Conservation (phyloP, 257 asterid genomes). For the Plectranthus barbatus region DNA sequence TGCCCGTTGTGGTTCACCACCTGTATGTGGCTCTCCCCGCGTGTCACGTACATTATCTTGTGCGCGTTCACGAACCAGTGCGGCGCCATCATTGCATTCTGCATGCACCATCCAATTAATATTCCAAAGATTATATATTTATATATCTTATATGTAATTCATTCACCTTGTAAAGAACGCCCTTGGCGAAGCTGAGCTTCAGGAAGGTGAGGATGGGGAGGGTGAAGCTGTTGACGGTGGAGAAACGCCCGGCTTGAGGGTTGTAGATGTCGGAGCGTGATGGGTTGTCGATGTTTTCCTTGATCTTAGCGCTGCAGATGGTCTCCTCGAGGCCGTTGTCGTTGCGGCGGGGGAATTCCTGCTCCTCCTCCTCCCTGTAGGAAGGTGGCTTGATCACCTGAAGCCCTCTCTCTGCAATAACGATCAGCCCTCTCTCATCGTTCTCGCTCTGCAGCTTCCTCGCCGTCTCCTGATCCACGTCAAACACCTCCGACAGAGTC, state of each 20-base stretch:
- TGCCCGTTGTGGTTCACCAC: conserved; percentile 44
- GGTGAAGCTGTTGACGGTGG: conserved; percentile 45
- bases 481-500: conserved; percentile 28
- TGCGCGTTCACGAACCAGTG: conserved; percentile 60
- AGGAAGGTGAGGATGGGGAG: conserved; percentile 55
- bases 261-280: conserved; percentile 57
- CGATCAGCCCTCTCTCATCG: conserved; percentile 34
- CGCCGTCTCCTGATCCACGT: conserved; percentile 30
- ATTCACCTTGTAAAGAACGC: conserved; percentile 54
- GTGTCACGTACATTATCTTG: conserved; percentile 37
- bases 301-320: conserved; percentile 38
- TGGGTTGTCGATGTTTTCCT: conserved; percentile 38
- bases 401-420: conserved; percentile 26
- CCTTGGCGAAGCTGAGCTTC: conserved; percentile 53
- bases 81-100: conserved; percentile 68
- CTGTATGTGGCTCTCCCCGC: conserved; percentile 42
- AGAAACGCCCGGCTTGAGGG: conserved; percentile 53
- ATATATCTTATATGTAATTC: too few species aligned
- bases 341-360: neutral
- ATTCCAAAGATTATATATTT: too few species aligned
- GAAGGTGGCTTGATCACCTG: conserved; percentile 48
- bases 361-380: conserved; percentile 5
- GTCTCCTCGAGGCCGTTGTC: conserved; percentile 69
- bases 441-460: conserved; percentile 31
- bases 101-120: neutral